These are phyloP conservation scores for Gyromitra esculenta DNA, from an alignment of 2,329 filamentous ascomycete genomes.

Conservation along the genomic window DNA sequence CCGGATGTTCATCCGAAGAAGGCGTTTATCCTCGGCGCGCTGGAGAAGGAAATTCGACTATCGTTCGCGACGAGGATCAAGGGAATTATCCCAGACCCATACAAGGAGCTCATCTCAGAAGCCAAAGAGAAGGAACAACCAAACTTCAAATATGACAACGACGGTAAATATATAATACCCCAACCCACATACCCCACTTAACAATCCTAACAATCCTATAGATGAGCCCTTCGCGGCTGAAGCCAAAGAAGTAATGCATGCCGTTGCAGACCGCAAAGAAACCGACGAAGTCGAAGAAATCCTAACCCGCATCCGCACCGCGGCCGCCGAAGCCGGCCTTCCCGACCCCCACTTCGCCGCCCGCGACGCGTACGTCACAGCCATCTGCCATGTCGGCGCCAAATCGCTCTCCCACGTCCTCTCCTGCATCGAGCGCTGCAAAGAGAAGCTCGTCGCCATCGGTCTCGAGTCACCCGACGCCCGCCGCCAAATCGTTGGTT, in stretches of 20 bases:
- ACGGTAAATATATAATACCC: slow-evolving; percentile 67
- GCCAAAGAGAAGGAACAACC: slow-evolving; percentile 96
- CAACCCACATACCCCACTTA: slow-evolving; percentile 13
- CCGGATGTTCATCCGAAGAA: slow-evolving; percentile 84
- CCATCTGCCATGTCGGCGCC: slow-evolving; percentile 90
- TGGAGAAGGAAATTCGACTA: slow-evolving; percentile 96
- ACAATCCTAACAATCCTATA: slow-evolving; percentile 66
- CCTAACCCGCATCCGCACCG: slow-evolving; percentile 72
- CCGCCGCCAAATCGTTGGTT: slow-evolving; percentile 85
- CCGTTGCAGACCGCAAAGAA: slow-evolving; percentile 83
- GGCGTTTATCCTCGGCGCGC: slow-evolving; percentile 86
- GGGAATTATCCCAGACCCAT: slow-evolving; percentile 86
- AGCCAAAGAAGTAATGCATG: slow-evolving; percentile 80
- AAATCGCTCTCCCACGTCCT: slow-evolving; percentile 97
- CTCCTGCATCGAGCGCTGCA: slow-evolving; percentile 93
- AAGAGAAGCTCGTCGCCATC: slow-evolving; percentile 83
- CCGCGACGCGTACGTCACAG: slow-evolving; percentile 92
- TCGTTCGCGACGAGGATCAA: slow-evolving; percentile 97
- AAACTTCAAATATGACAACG: slow-evolving; percentile 86
- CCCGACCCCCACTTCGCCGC: slow-evolving; percentile 81
- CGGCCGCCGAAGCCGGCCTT: slow-evolving; percentile 63
- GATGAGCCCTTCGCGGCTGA: slow-evolving; percentile 75
- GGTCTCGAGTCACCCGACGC: slow-evolving; percentile 78
- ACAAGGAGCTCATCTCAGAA: slow-evolving; percentile 80
- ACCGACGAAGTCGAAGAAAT: slow-evolving; percentile 87